phyloP scores from a whole-genome alignment of 441 rosid genomes.

The Corymbia citriodora region DNA sequence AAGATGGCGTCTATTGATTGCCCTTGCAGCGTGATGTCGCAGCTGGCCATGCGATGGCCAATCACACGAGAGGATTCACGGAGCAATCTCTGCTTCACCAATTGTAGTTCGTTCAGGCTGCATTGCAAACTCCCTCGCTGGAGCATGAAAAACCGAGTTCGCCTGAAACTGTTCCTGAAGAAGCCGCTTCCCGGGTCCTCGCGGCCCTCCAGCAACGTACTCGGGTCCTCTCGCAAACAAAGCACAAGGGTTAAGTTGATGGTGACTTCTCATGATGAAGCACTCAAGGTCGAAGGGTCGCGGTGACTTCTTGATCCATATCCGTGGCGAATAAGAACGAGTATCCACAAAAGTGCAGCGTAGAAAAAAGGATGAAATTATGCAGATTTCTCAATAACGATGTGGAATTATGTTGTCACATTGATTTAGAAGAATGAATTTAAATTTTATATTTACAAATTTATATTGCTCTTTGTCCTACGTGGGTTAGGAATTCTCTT shows the following conservation, averaged over 20 bases:
- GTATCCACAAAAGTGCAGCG: not conserved
- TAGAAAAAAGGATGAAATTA: not conserved
- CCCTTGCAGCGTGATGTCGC: not conserved
- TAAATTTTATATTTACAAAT: not conserved
- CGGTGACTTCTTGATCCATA: not conserved
- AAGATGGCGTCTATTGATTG: not conserved
- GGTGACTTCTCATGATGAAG: not conserved
- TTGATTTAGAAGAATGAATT: not conserved
- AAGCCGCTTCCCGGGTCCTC: not conserved
- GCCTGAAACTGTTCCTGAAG: not conserved
- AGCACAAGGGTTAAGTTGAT: not conserved
- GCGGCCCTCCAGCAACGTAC: not conserved
- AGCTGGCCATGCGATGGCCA: not conserved
- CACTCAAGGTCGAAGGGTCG: not conserved
- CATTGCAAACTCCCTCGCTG: not conserved
- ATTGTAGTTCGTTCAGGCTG: not conserved
- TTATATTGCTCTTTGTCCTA: not conserved
- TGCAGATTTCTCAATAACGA: not conserved
- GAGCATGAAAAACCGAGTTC: not conserved
- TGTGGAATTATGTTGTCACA: too few relatives aligned
- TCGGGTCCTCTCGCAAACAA: not conserved
- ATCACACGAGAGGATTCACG: not conserved
- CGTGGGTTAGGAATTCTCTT: not conserved
- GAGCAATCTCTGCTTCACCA: not conserved
- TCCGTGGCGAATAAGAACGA: not conserved